These are phyloP conservation scores for Plasmodium chabaudi DNA, from an alignment of 169 alveolate species.

Conservation along the genomic window DNA sequence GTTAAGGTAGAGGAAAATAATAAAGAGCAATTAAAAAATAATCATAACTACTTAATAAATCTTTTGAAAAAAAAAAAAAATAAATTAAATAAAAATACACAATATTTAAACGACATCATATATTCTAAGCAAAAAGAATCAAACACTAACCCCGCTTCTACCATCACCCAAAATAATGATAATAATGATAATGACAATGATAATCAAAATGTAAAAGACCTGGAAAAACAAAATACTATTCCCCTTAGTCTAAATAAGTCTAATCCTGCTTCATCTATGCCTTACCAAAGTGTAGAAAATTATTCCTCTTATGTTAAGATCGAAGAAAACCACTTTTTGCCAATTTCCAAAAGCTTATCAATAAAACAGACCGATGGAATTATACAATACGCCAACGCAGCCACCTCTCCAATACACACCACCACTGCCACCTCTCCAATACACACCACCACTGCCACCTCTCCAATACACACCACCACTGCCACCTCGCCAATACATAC, in stretches of 20 bases:
- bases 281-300: neutral
- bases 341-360: neutral
- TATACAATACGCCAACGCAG: neutral
- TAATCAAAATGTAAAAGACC: neutral
- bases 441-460: neutral
- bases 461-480: neutral
- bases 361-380: neutral
- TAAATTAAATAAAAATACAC: constrained; percentile 25
- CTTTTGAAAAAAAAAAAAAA: constrained; percentile 58
- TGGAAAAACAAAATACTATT: neutral
- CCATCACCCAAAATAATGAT: neutral
- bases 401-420: neutral
- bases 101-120: constrained; percentile 30
- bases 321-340: neutral
- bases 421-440: neutral
- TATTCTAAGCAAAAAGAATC: constrained; percentile 17
- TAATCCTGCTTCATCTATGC: neutral
- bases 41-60: constrained; percentile 30
- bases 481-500: neutral
- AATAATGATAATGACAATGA: too few relatives aligned
- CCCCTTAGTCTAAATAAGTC: constrained; percentile 3
- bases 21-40: constrained; percentile 39
- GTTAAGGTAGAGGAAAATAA: constrained; percentile 56
- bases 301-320: too few relatives aligned
- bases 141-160: neutral